phyloP scores from a whole-genome alignment of 169 alveolate species.

The Fabrea salina region DNA sequence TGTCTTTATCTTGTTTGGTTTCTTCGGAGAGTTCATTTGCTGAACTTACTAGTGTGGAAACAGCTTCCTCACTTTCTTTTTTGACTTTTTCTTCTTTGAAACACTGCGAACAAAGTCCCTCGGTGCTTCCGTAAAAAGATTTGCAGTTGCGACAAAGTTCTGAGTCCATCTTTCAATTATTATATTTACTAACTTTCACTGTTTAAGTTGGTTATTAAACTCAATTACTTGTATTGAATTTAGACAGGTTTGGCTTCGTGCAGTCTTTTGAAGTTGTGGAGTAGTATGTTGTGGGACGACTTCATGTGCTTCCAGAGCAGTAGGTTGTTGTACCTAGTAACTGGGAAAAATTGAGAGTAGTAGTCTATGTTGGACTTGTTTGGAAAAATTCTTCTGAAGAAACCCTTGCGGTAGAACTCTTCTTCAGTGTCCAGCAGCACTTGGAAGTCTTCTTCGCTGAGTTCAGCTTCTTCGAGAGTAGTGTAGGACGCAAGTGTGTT shows the following conservation, averaged over 20 bases:
- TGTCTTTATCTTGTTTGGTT: conserved; percentile 41
- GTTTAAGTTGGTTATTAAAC: no score
- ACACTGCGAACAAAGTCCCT: conserved; percentile 28
- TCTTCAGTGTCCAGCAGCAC: conserved; percentile 47
- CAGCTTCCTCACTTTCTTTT: background rate
- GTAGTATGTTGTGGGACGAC: conserved; percentile 1
- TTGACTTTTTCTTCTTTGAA: background rate
- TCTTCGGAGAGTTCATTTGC: background rate
- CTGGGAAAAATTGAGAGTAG: conserved; percentile 36
- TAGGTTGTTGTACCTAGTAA: conserved; percentile 34
- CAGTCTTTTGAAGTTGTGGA: no score
- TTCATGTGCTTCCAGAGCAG: conserved; percentile 43
- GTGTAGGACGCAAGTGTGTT: background rate
- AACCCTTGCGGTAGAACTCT: conserved; percentile 38
- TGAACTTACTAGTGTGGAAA: background rate
- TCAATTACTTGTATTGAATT: no score
- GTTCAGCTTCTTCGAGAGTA: background rate
- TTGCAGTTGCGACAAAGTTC: conserved; percentile 6
- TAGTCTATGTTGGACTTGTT: conserved; percentile 33
- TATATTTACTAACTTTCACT: background rate
- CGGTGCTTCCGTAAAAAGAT: conserved; percentile 19
- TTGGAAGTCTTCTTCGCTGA: conserved; percentile 38
- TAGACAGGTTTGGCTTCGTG: no score
- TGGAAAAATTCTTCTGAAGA: conserved; percentile 43
- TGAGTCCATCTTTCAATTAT: conserved; percentile 5